phyloP scores from a whole-genome alignment of 2,329 filamentous ascomycete species.

The Fusarium tuaranense region DNA sequence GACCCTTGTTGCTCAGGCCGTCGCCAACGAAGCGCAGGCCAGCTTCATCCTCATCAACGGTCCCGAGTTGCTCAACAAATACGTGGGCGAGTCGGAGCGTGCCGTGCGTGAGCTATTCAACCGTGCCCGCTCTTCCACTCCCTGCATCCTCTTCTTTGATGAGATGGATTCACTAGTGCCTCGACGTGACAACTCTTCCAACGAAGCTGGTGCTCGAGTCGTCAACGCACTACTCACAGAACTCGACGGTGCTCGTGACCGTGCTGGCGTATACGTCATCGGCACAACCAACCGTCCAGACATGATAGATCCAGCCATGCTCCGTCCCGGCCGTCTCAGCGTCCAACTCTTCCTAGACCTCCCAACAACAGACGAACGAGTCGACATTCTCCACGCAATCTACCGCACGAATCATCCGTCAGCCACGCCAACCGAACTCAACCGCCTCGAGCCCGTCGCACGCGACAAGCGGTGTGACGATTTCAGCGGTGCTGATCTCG shows the following conservation, averaged over 20 bases:
- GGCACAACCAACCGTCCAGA: conserved; percentile 95
- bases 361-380: conserved; percentile 81
- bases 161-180: conserved; percentile 95
- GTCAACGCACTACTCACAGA: conserved; percentile 97
- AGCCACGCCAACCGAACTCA: conserved; percentile 58
- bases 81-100: conserved; percentile 94
- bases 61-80: conserved; percentile 96
- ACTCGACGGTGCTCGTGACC: conserved; percentile 84
- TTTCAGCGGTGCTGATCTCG: conserved; percentile 79
- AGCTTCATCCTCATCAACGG: conserved; percentile 99
- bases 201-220: conserved; percentile 87
- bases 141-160: conserved; percentile 98
- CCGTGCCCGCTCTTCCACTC: conserved; percentile 85
- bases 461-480: conserved; percentile 75
- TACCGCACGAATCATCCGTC: conserved; percentile 59
- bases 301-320: conserved; percentile 95
- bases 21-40: conserved; percentile 93
- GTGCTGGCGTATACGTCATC: conserved; percentile 91
- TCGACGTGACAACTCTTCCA: conserved; percentile 80
- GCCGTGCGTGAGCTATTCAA: conserved; percentile 93
- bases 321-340: conserved; percentile 89
- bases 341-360: conserved; percentile 91
- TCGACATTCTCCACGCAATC: conserved; percentile 84
- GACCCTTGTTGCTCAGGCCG: conserved; percentile 94
- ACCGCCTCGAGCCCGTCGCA: conserved; percentile 73